phyloP scores from a whole-genome alignment of 1,284 basidiomycete species.

The Cutaneotrichosporon spelunceum region DNA sequence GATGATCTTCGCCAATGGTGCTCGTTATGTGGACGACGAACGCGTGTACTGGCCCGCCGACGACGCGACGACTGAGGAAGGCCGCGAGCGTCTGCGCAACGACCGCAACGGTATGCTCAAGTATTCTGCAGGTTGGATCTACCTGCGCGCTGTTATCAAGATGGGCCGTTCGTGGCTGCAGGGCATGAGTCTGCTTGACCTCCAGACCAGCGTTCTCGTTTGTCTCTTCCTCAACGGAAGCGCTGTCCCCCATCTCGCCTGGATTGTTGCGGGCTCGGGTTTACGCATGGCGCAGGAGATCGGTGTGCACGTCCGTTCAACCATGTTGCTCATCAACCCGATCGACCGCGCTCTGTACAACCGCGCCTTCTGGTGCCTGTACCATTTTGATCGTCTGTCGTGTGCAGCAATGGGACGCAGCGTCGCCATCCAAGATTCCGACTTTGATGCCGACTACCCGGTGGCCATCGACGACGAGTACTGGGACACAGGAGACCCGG shows the following conservation, averaged over 20 bases:
- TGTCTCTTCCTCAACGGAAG: slow-evolving; percentile 57
- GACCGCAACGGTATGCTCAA: slow-evolving; percentile 44
- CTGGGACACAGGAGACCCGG: slow-evolving; percentile 59
- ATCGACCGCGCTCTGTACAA: slow-evolving; percentile 67
- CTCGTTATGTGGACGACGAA: slow-evolving; percentile 64
- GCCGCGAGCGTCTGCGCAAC: slow-evolving; percentile 34
- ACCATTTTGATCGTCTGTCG: slow-evolving; percentile 56
- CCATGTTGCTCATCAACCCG: slow-evolving; percentile 38
- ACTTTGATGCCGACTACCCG: slow-evolving; percentile 74
- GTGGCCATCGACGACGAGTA: slow-evolving; percentile 82
- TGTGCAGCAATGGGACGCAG: slow-evolving; percentile 73
- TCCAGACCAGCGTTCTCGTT: slow-evolving; percentile 60
- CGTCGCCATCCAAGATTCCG: slow-evolving; percentile 78
- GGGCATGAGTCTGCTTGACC: slow-evolving; percentile 66
- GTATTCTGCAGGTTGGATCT: slow-evolving; percentile 71
- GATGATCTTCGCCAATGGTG: slow-evolving; percentile 69
- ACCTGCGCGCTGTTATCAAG: slow-evolving; percentile 63
- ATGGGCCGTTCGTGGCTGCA: slow-evolving; percentile 57
- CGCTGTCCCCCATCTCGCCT: slow-evolving; percentile 66
- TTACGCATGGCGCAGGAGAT: slow-evolving; percentile 60
- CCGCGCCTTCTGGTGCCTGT: slow-evolving; percentile 70
- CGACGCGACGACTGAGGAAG: slow-evolving; percentile 44
- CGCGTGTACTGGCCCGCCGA: slow-evolving; percentile 57
- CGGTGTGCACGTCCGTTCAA: slow-evolving; percentile 48
- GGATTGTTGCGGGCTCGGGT: slow-evolving; percentile 68